Evolutionary conservation across 2,329 filamentous ascomycete species (phyloP), one percentile per base, ranked within the genome.

Genomic region (Neopestalotiopsis sp.): DNA sequence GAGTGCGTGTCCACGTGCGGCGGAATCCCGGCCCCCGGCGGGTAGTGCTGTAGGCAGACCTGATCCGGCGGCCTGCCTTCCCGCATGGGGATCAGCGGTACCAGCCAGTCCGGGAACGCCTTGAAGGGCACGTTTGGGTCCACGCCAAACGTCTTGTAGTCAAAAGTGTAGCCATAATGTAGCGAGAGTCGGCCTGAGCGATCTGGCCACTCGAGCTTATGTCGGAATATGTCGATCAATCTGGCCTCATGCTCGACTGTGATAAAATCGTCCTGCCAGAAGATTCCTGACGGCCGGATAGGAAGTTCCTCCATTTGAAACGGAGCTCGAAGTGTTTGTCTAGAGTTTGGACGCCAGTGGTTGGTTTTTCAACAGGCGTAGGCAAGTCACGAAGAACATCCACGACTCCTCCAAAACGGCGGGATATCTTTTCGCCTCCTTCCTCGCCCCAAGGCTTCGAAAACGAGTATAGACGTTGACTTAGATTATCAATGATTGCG

Each of bases 1-100:
- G 78, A 81, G 75, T 89, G 88, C 3, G 88, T 88, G 76, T 90
- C 88, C 66, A 87, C 87, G 72, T 90, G 88, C 0, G 88, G 88
- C 10, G 88, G 88, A 72, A 90, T 90, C 1, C 88, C 88, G 0
- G 84, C 80, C 5, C 88, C 88, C 0, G 88, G 88, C 0, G 88
- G 85, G 73, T 90, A 90, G 74, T 89, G 84, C 77, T 70, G 68
- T 32, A 75, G 78, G 71, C 87, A 89, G 71, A 90, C 86, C 74
- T 90, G 88, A 65, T 89, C 86, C 0, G 86, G 86, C 0, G 80
- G 80, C 0, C 83, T 80, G 1, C 71, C 71, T 68, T 86, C 85
- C 0, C 80, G 77, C 2, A 74, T 76, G 0, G 86, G 83, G 3
- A 88, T 79, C 1, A 88, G 77, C 0, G 85, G 84, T 3, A 76